Evolutionary conservation across 2,329 filamentous ascomycete genomes (phyloP).

Genomic region (Fonsecaea monophora): DNA sequence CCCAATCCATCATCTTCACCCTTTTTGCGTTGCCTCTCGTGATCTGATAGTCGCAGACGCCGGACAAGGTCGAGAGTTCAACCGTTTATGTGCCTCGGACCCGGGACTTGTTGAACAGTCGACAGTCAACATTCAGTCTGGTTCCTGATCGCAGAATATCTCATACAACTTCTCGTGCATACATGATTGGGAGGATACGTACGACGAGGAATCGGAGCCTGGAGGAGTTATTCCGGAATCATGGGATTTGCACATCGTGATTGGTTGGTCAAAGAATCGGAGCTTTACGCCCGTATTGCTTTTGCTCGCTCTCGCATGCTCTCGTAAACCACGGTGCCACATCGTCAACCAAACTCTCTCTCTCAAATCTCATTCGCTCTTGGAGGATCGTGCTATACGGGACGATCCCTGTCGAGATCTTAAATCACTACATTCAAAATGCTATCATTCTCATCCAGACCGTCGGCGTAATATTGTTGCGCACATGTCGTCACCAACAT

Average conservation of each 20-base stretch:
- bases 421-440: conserved; percentile 3
- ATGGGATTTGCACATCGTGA: background rate
- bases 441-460: conserved; percentile 6
- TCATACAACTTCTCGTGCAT: too few species aligned
- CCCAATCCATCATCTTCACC: background rate
- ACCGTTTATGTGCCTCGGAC: background rate
- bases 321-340: background rate
- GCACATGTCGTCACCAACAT: background rate
- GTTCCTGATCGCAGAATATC: too few species aligned
- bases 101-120: background rate
- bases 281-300: conserved; percentile 1
- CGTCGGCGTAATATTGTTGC: conserved; percentile 8
- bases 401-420: background rate
- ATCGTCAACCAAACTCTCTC: background rate
- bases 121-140: background rate
- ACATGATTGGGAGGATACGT: too few species aligned
- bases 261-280: background rate
- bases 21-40: background rate
- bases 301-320: background rate
- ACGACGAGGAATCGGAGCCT: background rate
- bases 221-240: background rate
- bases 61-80: background rate
- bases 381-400: background rate
- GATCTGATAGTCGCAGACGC: background rate
- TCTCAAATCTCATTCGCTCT: background rate